These are phyloP conservation scores for Scedosporium aurantiacum DNA, from an alignment of 2,329 filamentous ascomycete genomes.

Conservation along the genomic window DNA sequence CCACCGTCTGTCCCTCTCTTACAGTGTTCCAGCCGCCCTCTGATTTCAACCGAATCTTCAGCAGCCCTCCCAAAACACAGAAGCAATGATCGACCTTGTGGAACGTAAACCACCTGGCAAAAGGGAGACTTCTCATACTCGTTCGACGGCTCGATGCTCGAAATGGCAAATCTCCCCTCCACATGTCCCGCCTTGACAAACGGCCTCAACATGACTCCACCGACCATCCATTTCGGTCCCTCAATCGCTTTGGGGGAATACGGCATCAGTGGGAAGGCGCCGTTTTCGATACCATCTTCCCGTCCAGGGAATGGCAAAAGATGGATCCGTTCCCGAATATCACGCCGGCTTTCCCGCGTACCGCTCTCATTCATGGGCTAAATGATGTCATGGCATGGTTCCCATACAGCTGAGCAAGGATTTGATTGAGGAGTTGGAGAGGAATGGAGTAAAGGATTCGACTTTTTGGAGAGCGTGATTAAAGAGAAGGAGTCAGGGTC, in stretches of 20 bases:
- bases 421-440: slow-evolving; percentile 16
- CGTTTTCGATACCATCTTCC: slow-evolving; percentile 22
- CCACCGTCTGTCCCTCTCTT: slow-evolving; percentile 34
- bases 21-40: slow-evolving; percentile 17
- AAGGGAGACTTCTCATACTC: slow-evolving; percentile 24
- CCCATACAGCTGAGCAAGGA: slow-evolving; percentile 22
- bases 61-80: slow-evolving; percentile 32
- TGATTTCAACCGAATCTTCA: slow-evolving; percentile 22
- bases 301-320: slow-evolving; percentile 14
- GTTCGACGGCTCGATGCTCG: slow-evolving; percentile 35
- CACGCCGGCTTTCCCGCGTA: slow-evolving; percentile 19
- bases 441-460: slow-evolving; percentile 25
- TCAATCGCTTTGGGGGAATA: slow-evolving; percentile 42
- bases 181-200: slow-evolving; percentile 37
- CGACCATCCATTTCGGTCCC: slow-evolving; percentile 33
- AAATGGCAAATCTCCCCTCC: slow-evolving; percentile 38
- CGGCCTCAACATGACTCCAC: slow-evolving; percentile 33
- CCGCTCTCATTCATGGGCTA: slow-evolving; percentile 29
- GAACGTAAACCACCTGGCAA: slow-evolving; percentile 30
- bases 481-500: background rate
- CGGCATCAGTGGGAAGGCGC: slow-evolving; percentile 21
- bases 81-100: slow-evolving; percentile 39
- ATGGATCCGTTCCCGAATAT: slow-evolving; percentile 25
- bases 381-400: slow-evolving; percentile 30
- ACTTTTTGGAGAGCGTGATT: slow-evolving; percentile 24